Evolutionary conservation across 306 rosid species (phyloP).

Genomic region (Prunus armeniaca): DNA sequence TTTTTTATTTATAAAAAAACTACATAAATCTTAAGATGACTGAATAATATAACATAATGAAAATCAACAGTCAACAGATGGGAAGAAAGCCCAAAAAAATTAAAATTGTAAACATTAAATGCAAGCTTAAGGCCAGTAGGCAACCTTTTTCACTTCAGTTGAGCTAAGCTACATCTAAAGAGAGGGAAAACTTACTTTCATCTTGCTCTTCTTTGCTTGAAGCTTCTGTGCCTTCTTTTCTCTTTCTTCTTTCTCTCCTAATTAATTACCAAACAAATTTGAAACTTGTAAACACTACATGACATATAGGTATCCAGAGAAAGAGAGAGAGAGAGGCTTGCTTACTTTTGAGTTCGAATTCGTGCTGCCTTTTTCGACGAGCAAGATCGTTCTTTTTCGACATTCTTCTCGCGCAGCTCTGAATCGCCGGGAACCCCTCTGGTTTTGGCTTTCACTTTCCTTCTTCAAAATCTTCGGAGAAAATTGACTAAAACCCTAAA

Average conservation of each 20-base stretch:
- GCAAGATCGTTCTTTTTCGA: conserved; percentile 89
- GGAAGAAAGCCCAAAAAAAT: too few species aligned
- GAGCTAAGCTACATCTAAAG: background rate
- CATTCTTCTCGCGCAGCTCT: conserved; percentile 29
- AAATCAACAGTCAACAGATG: background rate
- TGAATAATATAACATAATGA: background rate
- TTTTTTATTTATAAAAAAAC: too few species aligned
- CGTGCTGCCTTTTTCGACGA: conserved; percentile 72
- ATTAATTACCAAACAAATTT: conserved; percentile 15
- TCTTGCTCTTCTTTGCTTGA: conserved; percentile 63
- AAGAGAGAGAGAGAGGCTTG: background rate
- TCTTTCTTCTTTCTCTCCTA: conserved; percentile 69
- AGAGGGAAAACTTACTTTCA: conserved; percentile 49
- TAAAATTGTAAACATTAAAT: too few species aligned
- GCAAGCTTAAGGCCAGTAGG: background rate
- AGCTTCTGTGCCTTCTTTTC: conserved; percentile 65
- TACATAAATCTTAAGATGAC: too few species aligned
- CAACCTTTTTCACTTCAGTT: background rate
- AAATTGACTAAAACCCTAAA: conserved; percentile 11
- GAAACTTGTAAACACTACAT: background rate
- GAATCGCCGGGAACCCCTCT: background rate
- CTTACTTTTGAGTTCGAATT: conserved; percentile 77
- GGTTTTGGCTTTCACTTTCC: background rate
- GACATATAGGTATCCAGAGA: background rate
- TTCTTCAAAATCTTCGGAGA: background rate